Percentiles rank a stretch among this genome's conserved stretches.
Conservation (phyloP, 345 rosid genomes). For the Sonneratia caseolaris region DNA sequence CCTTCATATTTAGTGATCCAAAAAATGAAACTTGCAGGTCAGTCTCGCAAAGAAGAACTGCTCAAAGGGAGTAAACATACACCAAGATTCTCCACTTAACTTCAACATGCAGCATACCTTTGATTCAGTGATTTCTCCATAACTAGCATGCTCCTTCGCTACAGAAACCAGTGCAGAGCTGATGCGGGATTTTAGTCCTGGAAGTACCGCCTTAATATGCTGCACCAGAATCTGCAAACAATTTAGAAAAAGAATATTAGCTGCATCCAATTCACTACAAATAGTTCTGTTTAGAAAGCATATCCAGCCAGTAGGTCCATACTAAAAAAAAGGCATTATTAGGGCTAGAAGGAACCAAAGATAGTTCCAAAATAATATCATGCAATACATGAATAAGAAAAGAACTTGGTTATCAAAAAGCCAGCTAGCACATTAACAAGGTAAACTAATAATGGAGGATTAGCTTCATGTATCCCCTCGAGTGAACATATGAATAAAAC, state of each 20-base stretch:
- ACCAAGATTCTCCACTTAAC: neutral
- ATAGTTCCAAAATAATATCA: neutral
- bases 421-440: neutral
- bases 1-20: neutral
- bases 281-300: neutral
- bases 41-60: neutral
- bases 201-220: conserved; percentile 77
- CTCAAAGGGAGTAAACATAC: neutral
- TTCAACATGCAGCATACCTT: conserved; percentile 32
- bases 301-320: neutral
- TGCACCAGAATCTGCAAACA: conserved; percentile 69
- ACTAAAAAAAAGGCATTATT: neutral
- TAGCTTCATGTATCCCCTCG: neutral
- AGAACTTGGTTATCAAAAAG: neutral
- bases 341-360: neutral
- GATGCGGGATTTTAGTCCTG: conserved; percentile 71
- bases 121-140: conserved; percentile 83
- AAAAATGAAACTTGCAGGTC: neutral
- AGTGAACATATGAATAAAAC: neutral
- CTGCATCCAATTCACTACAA: neutral
- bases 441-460: neutral
- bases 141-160: conserved; percentile 91
- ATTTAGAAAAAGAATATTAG: neutral
- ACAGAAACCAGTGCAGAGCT: conserved; percentile 57
- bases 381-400: neutral